Evolutionary conservation across 768 basidiomycete species (phyloP).

Genomic region (Boletellus sp.): DNA sequence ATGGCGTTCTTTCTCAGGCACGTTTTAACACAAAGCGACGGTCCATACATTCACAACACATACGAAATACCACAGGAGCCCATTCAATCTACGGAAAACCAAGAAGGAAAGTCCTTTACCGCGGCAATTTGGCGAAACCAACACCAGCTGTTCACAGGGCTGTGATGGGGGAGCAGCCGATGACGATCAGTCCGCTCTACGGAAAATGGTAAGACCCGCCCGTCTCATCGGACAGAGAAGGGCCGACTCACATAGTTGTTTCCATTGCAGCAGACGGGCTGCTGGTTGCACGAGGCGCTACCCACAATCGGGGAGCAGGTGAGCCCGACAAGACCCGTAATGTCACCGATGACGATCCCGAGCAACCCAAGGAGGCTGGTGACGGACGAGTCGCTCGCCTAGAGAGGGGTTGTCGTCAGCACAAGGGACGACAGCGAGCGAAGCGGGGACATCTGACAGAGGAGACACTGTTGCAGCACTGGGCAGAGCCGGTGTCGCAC

Average conservation of each 20-base stretch:
- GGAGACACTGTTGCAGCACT: slow-evolving; percentile 9
- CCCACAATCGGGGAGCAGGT: slow-evolving; percentile 8
- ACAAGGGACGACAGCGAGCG: too few species aligned
- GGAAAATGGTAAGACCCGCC: neutral
- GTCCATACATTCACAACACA: too few species aligned
- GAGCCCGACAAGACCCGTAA: slow-evolving; percentile 2
- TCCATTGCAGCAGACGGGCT: slow-evolving; percentile 19
- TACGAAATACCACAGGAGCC: neutral
- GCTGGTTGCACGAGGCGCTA: slow-evolving; percentile 4
- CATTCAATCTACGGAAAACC: too few species aligned
- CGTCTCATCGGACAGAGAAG: neutral
- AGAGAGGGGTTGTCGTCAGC: neutral
- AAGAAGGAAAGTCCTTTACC: neutral
- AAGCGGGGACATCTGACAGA: neutral
- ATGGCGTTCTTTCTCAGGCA: too few species aligned
- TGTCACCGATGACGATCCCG: slow-evolving; percentile 1
- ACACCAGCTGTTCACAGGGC: neutral
- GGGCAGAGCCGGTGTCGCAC: slow-evolving; percentile 10
- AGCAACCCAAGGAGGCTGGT: neutral
- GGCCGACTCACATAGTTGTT: slow-evolving; percentile 7
- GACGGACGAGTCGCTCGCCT: neutral
- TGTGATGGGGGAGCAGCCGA: slow-evolving; percentile 12
- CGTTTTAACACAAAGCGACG: too few species aligned
- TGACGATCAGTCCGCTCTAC: slow-evolving; percentile 8
- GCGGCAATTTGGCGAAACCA: neutral